Evolutionary conservation across 78 protist genomes (phyloP).

Genomic region (Goniomonas avonlea): DNA sequence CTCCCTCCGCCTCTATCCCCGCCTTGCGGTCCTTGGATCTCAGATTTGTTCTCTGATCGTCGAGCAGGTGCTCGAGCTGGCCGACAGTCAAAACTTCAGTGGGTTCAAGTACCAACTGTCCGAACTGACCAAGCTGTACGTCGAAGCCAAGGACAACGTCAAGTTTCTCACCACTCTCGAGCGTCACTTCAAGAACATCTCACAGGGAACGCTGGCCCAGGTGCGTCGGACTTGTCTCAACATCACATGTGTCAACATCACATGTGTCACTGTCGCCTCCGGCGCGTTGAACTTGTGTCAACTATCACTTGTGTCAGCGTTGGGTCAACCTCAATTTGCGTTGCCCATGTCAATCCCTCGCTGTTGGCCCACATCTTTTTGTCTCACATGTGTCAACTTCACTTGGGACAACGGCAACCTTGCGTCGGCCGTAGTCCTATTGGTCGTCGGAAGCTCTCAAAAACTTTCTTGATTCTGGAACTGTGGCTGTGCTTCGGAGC

Average conservation of each 20-base stretch:
- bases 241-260: too few relatives aligned
- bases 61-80: too few relatives aligned
- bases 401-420: neutral
- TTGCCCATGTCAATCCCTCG: too few relatives aligned
- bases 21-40: too few relatives aligned
- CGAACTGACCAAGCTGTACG: slow-evolving; percentile 43
- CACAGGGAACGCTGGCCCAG: slow-evolving; percentile 31
- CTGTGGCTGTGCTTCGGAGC: neutral
- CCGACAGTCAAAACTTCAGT: too few relatives aligned
- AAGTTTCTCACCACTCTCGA: slow-evolving; percentile 80
- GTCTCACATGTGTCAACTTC: neutral
- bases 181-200: slow-evolving; percentile 72
- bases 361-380: too few relatives aligned
- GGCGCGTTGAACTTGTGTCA: slow-evolving; percentile 9
- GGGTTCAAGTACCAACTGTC: neutral
- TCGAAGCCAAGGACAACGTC: slow-evolving; percentile 82
- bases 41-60: too few relatives aligned
- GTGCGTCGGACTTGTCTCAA: too few relatives aligned
- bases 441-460: neutral
- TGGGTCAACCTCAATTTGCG: neutral
- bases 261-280: neutral
- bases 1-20: too few relatives aligned
- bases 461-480: neutral
- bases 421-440: neutral
- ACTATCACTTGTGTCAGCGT: neutral